Conservation (phyloP, 768 basidiomycete species). For the Hemileccinum impolitum region DNA sequence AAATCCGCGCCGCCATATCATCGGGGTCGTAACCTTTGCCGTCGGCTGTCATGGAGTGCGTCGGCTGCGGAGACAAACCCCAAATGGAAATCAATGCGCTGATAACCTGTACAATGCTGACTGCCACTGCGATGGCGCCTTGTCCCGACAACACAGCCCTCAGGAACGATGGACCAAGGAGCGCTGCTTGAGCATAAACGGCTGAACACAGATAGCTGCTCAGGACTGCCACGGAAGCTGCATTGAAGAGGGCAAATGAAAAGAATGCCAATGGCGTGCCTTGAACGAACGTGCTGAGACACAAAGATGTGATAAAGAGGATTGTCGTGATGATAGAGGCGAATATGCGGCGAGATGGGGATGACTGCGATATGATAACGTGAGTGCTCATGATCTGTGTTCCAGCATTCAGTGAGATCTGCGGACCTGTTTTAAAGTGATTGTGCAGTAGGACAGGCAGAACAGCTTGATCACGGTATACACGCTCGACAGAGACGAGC, state of each 20-base stretch:
- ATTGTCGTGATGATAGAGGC: conserved; percentile 49
- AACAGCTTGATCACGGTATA: conserved; percentile 64
- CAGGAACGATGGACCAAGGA: conserved; percentile 70
- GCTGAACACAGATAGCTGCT: conserved; percentile 76
- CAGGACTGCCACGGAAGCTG: conserved; percentile 54
- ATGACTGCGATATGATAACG: conserved; percentile 39
- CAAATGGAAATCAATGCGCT: conserved; percentile 56
- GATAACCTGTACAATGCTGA: conserved; percentile 69
- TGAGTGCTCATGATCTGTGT: background rate
- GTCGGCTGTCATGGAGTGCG: background rate
- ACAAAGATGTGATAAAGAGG: conserved; percentile 53
- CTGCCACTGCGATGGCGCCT: conserved; percentile 75
- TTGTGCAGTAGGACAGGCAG: conserved; percentile 70
- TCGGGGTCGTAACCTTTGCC: conserved; percentile 40
- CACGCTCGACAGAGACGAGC: conserved; percentile 58
- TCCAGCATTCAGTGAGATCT: background rate
- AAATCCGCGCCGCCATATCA: conserved; percentile 61
- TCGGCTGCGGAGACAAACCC: conserved; percentile 31
- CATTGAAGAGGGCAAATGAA: conserved; percentile 58
- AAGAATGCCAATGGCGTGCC: conserved; percentile 55
- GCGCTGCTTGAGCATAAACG: conserved; percentile 68
- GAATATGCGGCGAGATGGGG: conserved; percentile 53
- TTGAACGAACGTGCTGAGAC: conserved; percentile 59
- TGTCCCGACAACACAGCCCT: conserved; percentile 78
- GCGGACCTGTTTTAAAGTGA: conserved; percentile 60